Base-by-base conservation (phyloP, 2,329 filamentous ascomycete species). In the Botrytis medusae region DNA sequence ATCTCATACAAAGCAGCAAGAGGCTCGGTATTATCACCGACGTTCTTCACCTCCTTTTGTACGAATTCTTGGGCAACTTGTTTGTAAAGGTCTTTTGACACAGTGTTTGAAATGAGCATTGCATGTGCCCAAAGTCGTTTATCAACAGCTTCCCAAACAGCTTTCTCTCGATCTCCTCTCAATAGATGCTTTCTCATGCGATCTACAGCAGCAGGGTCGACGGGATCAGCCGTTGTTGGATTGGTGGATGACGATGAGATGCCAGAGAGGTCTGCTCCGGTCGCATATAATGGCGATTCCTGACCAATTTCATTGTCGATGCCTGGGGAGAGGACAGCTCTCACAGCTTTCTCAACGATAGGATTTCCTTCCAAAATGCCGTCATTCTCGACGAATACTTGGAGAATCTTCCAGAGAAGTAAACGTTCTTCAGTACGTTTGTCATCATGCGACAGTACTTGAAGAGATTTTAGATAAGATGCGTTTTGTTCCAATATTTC, bases 51-150 rank as follows among this genome's bases (percentile, higher is more conserved):
- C 81, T 99, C 96, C 79, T 97, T 95, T 77, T 94, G 92, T 29
- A 99, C 92, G 79, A 99, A 99, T 79, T 99, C 96, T 79, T 97
- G 94, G 0, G 94, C 90, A 40, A 99, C 95, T 80, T 97, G 93
- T 81, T 94, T 97, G 88, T 97, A 98, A 3, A 97, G 86, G 34
- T 93, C 92, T 65, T 93, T 86, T 1, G 93, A 96, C 10, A 97
- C 82, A 0, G 90, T 90, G 74, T 90, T 88, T 1, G 96, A 92
- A 51, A 99, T 91, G 32, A 99, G 86, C 87, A 99, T 92, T 4
- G 96, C 97, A 82, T 99, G 97, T 2, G 94, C 96, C 97, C 97
- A 99, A 4, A 99, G 85, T 67, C 95, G 90, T 81, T 95, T 94
- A 81, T 99, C 96, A 46, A 94, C 95, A 7, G 96, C 95, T 76